phyloP scores from a whole-genome alignment of 169 alveolate species.

The Plasmodium reichenowi region DNA sequence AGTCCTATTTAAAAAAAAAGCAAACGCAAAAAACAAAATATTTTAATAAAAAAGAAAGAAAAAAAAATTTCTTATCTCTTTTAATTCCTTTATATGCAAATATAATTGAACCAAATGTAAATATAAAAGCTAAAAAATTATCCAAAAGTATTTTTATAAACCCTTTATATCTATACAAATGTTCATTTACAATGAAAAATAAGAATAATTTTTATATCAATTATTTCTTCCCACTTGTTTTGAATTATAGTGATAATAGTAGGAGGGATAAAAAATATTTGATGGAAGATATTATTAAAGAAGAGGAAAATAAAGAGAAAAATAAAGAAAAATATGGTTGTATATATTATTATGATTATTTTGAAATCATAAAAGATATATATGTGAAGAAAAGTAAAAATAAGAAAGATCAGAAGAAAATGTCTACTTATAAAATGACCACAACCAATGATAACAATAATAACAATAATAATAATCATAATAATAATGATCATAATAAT shows the following conservation, averaged over 20 bases:
- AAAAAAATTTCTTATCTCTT: slow-evolving; percentile 17
- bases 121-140: slow-evolving; percentile 36
- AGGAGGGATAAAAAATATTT: not conserved
- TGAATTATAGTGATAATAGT: slow-evolving; percentile 1
- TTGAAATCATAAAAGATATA: slow-evolving; percentile 25
- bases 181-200: slow-evolving; percentile 62
- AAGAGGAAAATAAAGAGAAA: slow-evolving; percentile 3
- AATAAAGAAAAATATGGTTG: not conserved
- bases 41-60: slow-evolving; percentile 54
- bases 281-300: not conserved
- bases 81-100: slow-evolving; percentile 55
- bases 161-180: slow-evolving; percentile 39
- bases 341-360: slow-evolving; percentile 50
- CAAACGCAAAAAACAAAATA: slow-evolving; percentile 32
- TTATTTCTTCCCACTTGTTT: slow-evolving; percentile 9
- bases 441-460: no score
- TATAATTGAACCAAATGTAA: slow-evolving; percentile 55
- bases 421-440: no score
- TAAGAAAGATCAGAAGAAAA: not conserved
- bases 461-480: no score
- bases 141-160: slow-evolving; percentile 25
- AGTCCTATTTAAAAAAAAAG: slow-evolving; percentile 39
- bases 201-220: slow-evolving; percentile 39
- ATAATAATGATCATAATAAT: no score
- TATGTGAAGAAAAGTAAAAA: not conserved